Conservation (phyloP, 116 monocot genomes). For the Dioscorea cayenensis region DNA sequence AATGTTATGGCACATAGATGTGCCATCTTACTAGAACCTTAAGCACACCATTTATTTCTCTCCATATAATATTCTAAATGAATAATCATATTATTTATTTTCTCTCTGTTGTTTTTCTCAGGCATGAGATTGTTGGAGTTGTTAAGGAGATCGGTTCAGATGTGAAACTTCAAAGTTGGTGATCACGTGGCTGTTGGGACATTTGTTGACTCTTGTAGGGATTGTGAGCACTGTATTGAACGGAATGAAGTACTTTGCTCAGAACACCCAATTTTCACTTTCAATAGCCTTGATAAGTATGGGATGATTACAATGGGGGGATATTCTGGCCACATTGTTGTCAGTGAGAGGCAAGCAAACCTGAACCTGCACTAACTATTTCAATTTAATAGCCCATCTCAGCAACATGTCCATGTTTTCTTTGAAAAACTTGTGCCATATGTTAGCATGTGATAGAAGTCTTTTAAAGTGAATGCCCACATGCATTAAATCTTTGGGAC, state of each 20-base stretch:
- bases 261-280: constrained; percentile 23
- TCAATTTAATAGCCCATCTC: too few species aligned
- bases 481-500: too few species aligned
- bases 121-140: constrained; percentile 71
- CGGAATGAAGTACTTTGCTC: constrained; percentile 52
- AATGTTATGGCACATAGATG: background rate
- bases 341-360: constrained; percentile 67
- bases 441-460: too few species aligned
- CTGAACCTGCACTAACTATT: background rate
- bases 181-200: constrained; percentile 85
- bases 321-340: constrained; percentile 72
- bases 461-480: too few species aligned
- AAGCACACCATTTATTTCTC: background rate
- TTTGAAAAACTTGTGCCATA: too few species aligned
- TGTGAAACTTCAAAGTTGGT: constrained; percentile 63
- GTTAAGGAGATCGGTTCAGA: constrained; percentile 51
- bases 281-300: constrained; percentile 61
- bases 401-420: too few species aligned
- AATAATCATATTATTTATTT: background rate
- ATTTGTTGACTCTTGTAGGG: constrained; percentile 72
- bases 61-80: background rate
- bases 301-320: constrained; percentile 85
- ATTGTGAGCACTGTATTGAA: constrained; percentile 61
- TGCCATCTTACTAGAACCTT: background rate
- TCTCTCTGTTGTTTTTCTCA: background rate